Percentiles rank a stretch among this genome's conserved stretches.
Evolutionary conservation across 805 yeast genomes (phyloP).

Genomic region (Yarrowia alimentaria): DNA sequence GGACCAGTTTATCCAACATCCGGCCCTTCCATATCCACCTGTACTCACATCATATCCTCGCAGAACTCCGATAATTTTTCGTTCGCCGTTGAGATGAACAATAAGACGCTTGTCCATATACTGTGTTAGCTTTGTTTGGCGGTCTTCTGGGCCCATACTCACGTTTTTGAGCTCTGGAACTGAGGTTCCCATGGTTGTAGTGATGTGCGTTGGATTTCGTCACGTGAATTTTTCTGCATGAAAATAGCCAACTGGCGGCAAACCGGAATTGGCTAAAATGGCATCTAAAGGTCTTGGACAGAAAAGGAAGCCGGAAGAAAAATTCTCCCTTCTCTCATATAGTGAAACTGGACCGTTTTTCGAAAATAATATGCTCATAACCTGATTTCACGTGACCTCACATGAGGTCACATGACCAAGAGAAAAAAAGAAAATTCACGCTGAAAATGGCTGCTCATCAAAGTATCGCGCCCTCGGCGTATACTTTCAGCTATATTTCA

Average conservation of each 20-base stretch:
- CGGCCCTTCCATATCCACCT: constrained; percentile 27
- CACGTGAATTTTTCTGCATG: constrained; percentile 11
- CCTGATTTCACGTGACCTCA: too few species aligned
- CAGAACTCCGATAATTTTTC: constrained; percentile 75
- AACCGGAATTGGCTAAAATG: too few species aligned
- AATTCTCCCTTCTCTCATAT: too few species aligned
- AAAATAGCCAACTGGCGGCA: too few species aligned
- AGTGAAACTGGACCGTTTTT: too few species aligned
- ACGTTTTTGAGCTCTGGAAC: constrained; percentile 41
- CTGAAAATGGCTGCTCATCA: too few species aligned
- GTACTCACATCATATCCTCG: constrained; percentile 71
- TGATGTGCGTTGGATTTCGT: constrained; percentile 2
- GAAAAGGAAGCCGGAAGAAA: too few species aligned
- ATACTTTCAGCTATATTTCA: not conserved
- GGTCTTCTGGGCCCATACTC: constrained; percentile 12
- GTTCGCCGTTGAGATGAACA: constrained; percentile 72
- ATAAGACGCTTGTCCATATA: constrained; percentile 76
- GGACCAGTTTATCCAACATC: constrained; percentile 32
- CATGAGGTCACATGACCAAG: too few species aligned
- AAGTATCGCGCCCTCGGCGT: too few species aligned
- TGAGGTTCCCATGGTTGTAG: constrained; percentile 34
- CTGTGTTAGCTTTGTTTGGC: constrained; percentile 39
- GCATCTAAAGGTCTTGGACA: too few species aligned
- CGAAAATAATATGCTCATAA: too few species aligned
- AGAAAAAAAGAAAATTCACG: too few species aligned